Conservation (phyloP, 2,329 filamentous ascomycete species). For the Elsinoe arachidis region DNA sequence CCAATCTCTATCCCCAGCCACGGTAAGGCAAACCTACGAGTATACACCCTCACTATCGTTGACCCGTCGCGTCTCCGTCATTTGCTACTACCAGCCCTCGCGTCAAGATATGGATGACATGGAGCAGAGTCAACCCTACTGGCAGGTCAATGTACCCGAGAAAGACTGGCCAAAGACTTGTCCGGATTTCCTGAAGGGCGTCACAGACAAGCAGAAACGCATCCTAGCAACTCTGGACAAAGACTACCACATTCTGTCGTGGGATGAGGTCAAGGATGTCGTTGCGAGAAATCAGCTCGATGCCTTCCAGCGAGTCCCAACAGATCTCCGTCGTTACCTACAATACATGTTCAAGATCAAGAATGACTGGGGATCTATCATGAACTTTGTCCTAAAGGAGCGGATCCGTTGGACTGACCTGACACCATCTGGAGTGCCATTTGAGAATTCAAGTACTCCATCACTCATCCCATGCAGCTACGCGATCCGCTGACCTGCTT, state of each 20-base stretch:
- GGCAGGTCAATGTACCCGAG: constrained; percentile 70
- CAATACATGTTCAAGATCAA: constrained; percentile 58
- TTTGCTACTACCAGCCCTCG: no score
- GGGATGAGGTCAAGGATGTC: constrained; percentile 60
- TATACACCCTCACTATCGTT: background rate
- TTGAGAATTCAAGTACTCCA: constrained; percentile 35
- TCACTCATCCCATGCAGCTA: constrained; percentile 17
- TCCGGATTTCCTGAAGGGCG: constrained; percentile 58
- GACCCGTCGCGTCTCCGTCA: no score
- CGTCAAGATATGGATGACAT: no score
- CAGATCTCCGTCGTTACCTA: constrained; percentile 68
- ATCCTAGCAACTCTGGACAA: constrained; percentile 65
- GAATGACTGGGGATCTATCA: constrained; percentile 63
- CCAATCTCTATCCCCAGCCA: constrained; percentile 7
- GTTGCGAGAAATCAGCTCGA: constrained; percentile 61
- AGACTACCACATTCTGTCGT: constrained; percentile 54
- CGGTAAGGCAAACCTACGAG: constrained; percentile 4
- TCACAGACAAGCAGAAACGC: constrained; percentile 57
- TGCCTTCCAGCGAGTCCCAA: constrained; percentile 66
- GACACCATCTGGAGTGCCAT: constrained; percentile 33
- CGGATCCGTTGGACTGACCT: constrained; percentile 59
- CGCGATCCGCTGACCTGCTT: background rate
- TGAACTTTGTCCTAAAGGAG: constrained; percentile 64
- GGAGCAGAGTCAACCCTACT: constrained; percentile 48
- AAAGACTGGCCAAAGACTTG: constrained; percentile 56